Conservation (phyloP, 2,329 filamentous ascomycete genomes). For the Verticillium zaregamsianum region DNA sequence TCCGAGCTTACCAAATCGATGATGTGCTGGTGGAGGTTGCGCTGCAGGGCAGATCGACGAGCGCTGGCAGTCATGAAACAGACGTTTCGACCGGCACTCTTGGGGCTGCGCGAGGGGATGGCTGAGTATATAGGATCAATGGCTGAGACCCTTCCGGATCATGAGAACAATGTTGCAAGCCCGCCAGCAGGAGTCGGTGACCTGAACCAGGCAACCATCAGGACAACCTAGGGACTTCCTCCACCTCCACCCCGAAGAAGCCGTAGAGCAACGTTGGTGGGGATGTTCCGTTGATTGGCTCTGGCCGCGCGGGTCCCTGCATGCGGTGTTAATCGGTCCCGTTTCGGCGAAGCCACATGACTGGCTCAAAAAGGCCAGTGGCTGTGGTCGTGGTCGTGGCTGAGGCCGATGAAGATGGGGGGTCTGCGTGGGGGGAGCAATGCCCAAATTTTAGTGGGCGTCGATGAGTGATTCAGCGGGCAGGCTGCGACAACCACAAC, state of each 20-base stretch:
- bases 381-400: too few species aligned
- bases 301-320: background rate
- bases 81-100: background rate
- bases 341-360: constrained; percentile 41
- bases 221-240: background rate
- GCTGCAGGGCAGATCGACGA: background rate
- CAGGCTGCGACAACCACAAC: background rate
- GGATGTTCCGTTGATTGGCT: background rate
- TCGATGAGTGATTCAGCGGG: background rate
- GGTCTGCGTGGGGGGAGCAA: background rate
- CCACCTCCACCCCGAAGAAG: constrained; percentile 18
- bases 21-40: background rate
- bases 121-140: background rate
- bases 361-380: background rate
- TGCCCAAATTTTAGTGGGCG: background rate
- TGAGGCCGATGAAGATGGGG: background rate
- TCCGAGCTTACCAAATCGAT: constrained; percentile 1
- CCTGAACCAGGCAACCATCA: constrained; percentile 1
- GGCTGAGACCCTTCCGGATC: background rate
- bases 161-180: background rate
- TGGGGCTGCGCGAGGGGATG: background rate
- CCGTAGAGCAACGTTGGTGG: constrained; percentile 2
- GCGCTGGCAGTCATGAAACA: background rate
- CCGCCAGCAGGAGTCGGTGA: background rate
- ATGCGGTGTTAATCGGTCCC: background rate